Base-by-base conservation (phyloP, 805 yeast species). In the Huiozyma naganishii region DNA sequence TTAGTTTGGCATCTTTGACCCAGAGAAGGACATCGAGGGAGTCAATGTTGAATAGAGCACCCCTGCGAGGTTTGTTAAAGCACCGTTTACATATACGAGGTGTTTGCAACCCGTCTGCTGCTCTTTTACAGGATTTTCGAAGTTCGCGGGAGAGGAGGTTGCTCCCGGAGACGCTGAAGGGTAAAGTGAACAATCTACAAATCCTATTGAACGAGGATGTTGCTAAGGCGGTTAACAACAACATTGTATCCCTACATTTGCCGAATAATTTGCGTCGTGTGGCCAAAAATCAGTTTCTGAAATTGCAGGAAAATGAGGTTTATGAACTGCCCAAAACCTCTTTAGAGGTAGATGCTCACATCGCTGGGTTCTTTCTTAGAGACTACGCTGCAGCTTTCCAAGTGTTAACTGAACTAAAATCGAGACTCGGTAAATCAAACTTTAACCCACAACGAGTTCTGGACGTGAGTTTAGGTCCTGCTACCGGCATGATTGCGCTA, bases 391-490 rank as follows among this genome's bases (percentile, higher is more conserved):
- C 86, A 10, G 60, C 78, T 2, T 69, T 69, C 42, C 84, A 80
- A 49, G 84, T 80, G 0, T 63, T 92, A 34, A 57, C 59, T 28
- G 97, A 90, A 52, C 64, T 88, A 32, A 69, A 75, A 50, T 68
- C 70, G 37, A 68, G 89, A 36, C 23, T 17, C 23, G 23, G 23
- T 17, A 59, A 71, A 7, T 66, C 65, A 0, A 55, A 57, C 40
- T 84, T 87, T 66, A 61, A 61, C 23, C 97, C 97, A 0, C 55
- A 71, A 29, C 67, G 75, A 5, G 75, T 92, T 0, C 67, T 92
- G 41, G 94, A 86, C 55, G 75, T 86, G 10, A 90, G 95, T 0
- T 79, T 73, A 57, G 97, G 98, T 0, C 97, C 98, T 1, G 90
- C 87, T 1, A 81, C 94, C 0, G 97, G 97, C 1, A 78, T 92